These are phyloP conservation scores for Carex myosuroides DNA, from an alignment of 176 grass and related monocot species.

Conservation along the genomic window DNA sequence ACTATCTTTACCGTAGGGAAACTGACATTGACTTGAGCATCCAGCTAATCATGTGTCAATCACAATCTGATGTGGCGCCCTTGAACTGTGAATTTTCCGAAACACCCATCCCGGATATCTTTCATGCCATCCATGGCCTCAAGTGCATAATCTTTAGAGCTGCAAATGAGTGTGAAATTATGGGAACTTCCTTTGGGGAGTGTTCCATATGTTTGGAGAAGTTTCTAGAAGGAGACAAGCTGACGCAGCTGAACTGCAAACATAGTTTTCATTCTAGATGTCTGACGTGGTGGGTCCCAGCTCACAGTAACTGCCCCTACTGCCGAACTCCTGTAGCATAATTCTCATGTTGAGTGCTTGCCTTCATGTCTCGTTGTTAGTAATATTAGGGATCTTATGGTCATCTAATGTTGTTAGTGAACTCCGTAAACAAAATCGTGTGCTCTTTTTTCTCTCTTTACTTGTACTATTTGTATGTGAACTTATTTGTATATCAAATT, in stretches of 20 bases:
- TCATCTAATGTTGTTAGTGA: no score
- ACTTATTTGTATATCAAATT: no score
- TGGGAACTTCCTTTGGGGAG: slow-evolving; percentile 9
- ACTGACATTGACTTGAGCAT: slow-evolving; percentile 8
- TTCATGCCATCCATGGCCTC: not conserved
- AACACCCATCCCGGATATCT: not conserved
- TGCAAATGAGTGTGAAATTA: not conserved
- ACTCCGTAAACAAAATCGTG: no score
- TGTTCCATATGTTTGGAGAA: slow-evolving; percentile 71
- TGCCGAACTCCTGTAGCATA: slow-evolving; percentile 39
- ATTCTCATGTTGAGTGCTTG: not conserved
- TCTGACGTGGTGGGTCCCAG: slow-evolving; percentile 45
- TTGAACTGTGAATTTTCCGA: not conserved
- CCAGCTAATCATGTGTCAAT: slow-evolving; percentile 19
- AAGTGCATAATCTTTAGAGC: slow-evolving; percentile 6
- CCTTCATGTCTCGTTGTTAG: not conserved
- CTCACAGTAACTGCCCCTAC: slow-evolving; percentile 52
- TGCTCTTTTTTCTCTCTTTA: no score
- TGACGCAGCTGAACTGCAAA: slow-evolving; percentile 47
- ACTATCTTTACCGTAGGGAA: slow-evolving; percentile 8
- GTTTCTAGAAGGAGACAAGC: slow-evolving; percentile 19
- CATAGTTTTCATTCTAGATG: slow-evolving; percentile 62
- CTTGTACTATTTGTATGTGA: no score
- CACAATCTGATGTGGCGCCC: not conserved
- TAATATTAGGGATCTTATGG: not conserved